Evolutionary conservation across 345 rosid genomes (phyloP).

Genomic region (Hibiscus mutabilis): DNA sequence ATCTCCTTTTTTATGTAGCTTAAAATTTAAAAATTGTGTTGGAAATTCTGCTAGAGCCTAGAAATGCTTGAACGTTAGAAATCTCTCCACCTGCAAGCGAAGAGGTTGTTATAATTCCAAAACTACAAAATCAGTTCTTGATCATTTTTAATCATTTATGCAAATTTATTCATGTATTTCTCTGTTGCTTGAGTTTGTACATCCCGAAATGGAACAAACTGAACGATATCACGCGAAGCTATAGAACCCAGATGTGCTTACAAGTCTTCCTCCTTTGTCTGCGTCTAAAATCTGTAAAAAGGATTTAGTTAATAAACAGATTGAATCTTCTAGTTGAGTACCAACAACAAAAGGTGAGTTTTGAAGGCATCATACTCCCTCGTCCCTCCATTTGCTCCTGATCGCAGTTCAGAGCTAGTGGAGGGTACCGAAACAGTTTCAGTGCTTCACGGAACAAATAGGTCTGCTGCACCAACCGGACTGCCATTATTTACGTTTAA

Average conservation of each 20-base stretch:
- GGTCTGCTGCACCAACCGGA: too few relatives aligned
- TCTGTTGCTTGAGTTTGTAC: conserved; percentile 28
- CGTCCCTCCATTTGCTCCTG: conserved; percentile 98
- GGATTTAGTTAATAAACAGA: not conserved
- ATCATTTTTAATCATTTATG: too few relatives aligned
- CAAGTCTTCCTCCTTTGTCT: conserved; percentile 81
- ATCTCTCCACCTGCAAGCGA: conserved; percentile 61
- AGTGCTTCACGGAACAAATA: too few relatives aligned
- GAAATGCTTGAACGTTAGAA: conserved; percentile 72
- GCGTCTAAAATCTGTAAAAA: conserved; percentile 63
- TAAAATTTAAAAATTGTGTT: conserved; percentile 71
- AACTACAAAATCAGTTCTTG: not conserved
- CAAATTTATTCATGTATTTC: too few relatives aligned
- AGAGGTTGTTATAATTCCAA: not conserved
- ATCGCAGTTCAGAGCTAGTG: too few relatives aligned
- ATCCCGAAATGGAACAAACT: conserved; percentile 75
- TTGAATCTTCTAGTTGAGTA: not conserved
- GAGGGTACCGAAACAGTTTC: too few relatives aligned
- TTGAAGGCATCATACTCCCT: not conserved
- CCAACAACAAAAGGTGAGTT: not conserved
- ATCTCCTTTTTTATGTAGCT: conserved; percentile 60
- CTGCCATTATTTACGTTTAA: too few relatives aligned
- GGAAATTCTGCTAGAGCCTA: conserved; percentile 92
- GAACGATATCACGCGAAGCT: conserved; percentile 92
- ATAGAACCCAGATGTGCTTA: conserved; percentile 75